These are phyloP conservation scores for Cladosporium colombiae DNA, from an alignment of 2,329 filamentous ascomycete species.

Conservation along the genomic window DNA sequence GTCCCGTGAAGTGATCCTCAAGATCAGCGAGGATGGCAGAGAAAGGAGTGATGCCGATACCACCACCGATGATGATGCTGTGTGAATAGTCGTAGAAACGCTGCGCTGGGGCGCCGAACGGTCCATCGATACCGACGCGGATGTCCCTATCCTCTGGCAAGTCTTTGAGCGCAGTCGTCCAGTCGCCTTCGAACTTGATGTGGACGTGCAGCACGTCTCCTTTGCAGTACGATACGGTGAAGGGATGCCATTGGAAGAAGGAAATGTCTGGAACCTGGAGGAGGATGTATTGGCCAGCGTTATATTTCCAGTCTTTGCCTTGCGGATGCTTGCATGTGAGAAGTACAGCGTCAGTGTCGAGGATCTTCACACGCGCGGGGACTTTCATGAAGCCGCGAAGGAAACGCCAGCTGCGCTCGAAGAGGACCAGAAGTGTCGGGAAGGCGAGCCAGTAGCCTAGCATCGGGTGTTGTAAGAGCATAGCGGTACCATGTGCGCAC, in stretches of 20 bases:
- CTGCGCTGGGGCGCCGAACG: constrained; percentile 60
- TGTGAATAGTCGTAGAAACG: constrained; percentile 61
- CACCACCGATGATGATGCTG: constrained; percentile 57
- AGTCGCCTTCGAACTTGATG: constrained; percentile 61
- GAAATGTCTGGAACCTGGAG: constrained; percentile 57
- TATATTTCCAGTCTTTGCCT: constrained; percentile 54
- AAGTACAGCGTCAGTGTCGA: constrained; percentile 56
- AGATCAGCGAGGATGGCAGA: constrained; percentile 59
- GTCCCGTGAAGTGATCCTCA: constrained; percentile 41
- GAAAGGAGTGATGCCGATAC: constrained; percentile 61
- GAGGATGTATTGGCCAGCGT: constrained; percentile 60
- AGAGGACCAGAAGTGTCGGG: constrained; percentile 53
- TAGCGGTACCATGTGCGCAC: constrained; percentile 56
- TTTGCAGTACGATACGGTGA: constrained; percentile 58
- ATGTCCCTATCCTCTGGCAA: constrained; percentile 43
- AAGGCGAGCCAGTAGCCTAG: constrained; percentile 59
- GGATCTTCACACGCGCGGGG: constrained; percentile 49
- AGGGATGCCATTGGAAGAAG: constrained; percentile 61
- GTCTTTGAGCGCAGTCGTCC: constrained; percentile 52
- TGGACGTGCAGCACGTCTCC: constrained; percentile 56
- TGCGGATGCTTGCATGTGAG: constrained; percentile 53
- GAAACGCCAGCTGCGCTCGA: constrained; percentile 52
- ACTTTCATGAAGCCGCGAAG: constrained; percentile 52
- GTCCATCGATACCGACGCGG: constrained; percentile 57
- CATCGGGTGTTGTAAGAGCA: constrained; percentile 57